phyloP scores from a whole-genome alignment of 257 asterid genomes.

The Gentiana dahurica region DNA sequence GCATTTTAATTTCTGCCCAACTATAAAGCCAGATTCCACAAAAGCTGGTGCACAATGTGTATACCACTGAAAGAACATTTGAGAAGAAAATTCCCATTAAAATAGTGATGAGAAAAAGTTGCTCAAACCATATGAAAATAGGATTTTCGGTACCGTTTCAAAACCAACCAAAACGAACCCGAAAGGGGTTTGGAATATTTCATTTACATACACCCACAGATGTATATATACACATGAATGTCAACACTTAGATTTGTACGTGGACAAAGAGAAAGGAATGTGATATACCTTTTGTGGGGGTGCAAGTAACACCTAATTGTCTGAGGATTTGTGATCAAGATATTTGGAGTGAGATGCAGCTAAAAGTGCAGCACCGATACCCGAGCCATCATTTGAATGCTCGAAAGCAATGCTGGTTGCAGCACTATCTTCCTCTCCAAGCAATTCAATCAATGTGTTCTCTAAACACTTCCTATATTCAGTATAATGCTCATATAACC shows the following conservation, averaged over 20 bases:
- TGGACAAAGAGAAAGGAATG: too few relatives aligned
- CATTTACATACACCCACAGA: too few relatives aligned
- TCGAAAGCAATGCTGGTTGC: slow-evolving; percentile 29
- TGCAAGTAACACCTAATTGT: background rate
- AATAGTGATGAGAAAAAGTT: too few relatives aligned
- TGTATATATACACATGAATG: background rate
- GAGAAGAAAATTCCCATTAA: too few relatives aligned
- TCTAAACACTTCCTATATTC: slow-evolving; percentile 52
- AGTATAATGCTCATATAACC: slow-evolving; percentile 61
- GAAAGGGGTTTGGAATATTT: too few relatives aligned
- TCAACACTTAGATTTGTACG: background rate
- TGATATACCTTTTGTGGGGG: too few relatives aligned
- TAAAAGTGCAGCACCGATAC: slow-evolving; percentile 84
- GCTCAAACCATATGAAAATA: too few relatives aligned
- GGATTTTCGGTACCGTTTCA: too few relatives aligned
- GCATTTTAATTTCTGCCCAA: background rate
- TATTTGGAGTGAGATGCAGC: slow-evolving; percentile 68
- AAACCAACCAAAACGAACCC: too few relatives aligned
- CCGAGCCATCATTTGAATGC: slow-evolving; percentile 83
- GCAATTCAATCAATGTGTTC: slow-evolving; percentile 42
- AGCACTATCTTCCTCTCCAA: slow-evolving; percentile 28
- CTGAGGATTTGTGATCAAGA: slow-evolving; percentile 20
- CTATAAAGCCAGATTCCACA: too few relatives aligned
- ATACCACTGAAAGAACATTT: too few relatives aligned
- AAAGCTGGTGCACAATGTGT: too few relatives aligned